Base-by-base conservation (phyloP, 176 grass and related monocot genomes). In the Olyra latifolia region DNA sequence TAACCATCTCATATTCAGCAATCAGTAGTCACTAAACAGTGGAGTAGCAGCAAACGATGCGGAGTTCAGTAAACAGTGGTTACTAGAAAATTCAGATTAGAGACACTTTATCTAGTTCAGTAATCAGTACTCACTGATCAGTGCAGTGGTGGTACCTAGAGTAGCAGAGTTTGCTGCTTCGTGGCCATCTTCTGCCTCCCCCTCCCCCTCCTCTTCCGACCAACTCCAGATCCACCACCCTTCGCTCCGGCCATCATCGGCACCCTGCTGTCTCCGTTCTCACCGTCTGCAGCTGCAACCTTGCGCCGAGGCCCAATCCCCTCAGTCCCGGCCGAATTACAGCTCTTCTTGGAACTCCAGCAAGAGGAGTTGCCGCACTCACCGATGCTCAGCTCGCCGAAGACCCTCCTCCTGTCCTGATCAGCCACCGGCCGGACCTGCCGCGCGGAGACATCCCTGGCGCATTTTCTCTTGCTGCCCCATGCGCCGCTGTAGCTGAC, bases 391-490 rank as follows among this genome's bases (percentile, higher is more conserved):
- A 80, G 59, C 7, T 86, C 60, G 14, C 77, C 49, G 10, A 75
- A 74, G 39, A 80, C 77, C 13, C 61, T 80, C 67, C 32, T 52
- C 42, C 53, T 14, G 14, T 23, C 27, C 41, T 66, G 45, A 0
- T 10, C 35, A 16, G 46, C 66, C 4, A 22, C 75, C 10, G 44
- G 15, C 22, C 9, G 62, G 19, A 56, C 52, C 38, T 54, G 50
- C 9, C 74, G 54, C 43, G 29, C 32, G 5, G 22, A 17, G 5
- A n/a, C 45, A 1, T 72, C 75, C 44, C 83, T 35, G 1, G 57
- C 45, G 39, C 57, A 85, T n/a, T 72, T 79, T 57, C 75, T 79
- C 66, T 85, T 79, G 57, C 67, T 6, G 6, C 66, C 57, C 55
- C 66, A 32, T 24, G 63, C 53, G 55, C 66, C 38, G 44, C 47